Base-by-base conservation (phyloP, 1,284 basidiomycete genomes). In the Coniferiporia weirii region DNA sequence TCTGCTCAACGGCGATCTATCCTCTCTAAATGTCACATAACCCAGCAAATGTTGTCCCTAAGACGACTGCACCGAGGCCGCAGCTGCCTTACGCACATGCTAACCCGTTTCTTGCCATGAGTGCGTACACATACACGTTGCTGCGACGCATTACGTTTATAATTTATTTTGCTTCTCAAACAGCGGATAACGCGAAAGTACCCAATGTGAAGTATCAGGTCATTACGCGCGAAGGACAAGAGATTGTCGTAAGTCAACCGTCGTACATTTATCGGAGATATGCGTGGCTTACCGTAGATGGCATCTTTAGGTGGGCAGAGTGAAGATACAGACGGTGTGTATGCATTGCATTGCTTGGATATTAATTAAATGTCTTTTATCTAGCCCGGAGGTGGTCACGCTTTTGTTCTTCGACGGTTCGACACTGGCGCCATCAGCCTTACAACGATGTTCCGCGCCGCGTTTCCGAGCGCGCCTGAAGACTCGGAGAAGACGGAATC, bases 381-480 rank as follows among this genome's bases (percentile, higher is more conserved):
- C 40, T 69, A 91, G 89, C 79, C 85, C 20, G 56, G 49, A 38
- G 72, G 74, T 19, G 85, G 86, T 43, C 93, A 96, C 73, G 92
- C 94, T n/a, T 96, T 96, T 72, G 91, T 98, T 70, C 87, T 98
- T 58, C 86, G 94, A 64, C 87, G 96, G 61, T 97, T 94, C 70
- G 96, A 99, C 76, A 98, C 96, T 5, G 87, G 93, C 64, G 95
- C 95, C 22, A 83, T 99, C 73, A 94, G 91, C 61, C 86, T 96
- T 17, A 97, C 95, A 4, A 97, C 96, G 62, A 97, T 99, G 93
- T 98, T 94, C 79, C 92, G 94, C 66, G 93, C 95, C 27, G 94
- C 95, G 0, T 99, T 95, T 75, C 96, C 97, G 8, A 84, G 79
- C 56, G 91, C 95, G 0, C 76, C 79, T 35, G 91, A 93, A 2